phyloP scores from a whole-genome alignment of 371 early-diverging fungal species.

The Mortierella sp. region DNA sequence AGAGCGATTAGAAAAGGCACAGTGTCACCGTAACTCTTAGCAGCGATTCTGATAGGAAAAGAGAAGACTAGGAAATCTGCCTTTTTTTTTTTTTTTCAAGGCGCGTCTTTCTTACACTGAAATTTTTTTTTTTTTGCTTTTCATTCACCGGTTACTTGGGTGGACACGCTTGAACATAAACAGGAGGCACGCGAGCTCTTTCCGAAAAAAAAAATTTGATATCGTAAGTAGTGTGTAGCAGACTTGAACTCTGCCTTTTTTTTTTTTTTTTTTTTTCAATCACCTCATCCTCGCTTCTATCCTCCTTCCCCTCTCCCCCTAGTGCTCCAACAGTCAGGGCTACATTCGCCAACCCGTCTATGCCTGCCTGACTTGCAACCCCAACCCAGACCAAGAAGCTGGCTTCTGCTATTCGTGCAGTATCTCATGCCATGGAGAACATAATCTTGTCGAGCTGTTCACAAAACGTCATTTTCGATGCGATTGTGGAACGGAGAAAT shows the following conservation, averaged over 20 bases:
- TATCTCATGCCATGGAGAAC: conserved; percentile 83
- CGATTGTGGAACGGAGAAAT: conserved; percentile 80
- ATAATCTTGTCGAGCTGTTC: conserved; percentile 85
- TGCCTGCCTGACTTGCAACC: conserved; percentile 83
- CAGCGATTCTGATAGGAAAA: background rate
- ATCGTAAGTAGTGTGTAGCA: conserved; percentile 18
- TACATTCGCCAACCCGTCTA: conserved; percentile 86
- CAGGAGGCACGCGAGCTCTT: conserved; percentile 50
- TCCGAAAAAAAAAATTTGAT: conserved; percentile 53
- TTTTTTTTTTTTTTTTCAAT: conserved; percentile 2
- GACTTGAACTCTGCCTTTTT: background rate
- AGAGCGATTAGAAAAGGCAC: conserved; percentile 53
- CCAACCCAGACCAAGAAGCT: conserved; percentile 52
- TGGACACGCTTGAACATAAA: background rate
- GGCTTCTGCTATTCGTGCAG: conserved; percentile 87
- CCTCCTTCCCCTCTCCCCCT: conserved; percentile 1
- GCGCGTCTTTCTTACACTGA: too few species aligned
- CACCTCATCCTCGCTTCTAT: background rate
- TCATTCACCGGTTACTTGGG: too few species aligned
- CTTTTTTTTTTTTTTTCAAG: too few species aligned
- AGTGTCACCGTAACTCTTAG: background rate
- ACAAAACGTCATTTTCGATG: conserved; percentile 86
- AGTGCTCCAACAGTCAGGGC: conserved; percentile 81
- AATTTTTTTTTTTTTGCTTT: background rate
- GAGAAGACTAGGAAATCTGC: too few species aligned